These are phyloP conservation scores for Clavariopsis aquatica DNA, from an alignment of 495 filamentous ascomycete genomes.

Conservation along the genomic window DNA sequence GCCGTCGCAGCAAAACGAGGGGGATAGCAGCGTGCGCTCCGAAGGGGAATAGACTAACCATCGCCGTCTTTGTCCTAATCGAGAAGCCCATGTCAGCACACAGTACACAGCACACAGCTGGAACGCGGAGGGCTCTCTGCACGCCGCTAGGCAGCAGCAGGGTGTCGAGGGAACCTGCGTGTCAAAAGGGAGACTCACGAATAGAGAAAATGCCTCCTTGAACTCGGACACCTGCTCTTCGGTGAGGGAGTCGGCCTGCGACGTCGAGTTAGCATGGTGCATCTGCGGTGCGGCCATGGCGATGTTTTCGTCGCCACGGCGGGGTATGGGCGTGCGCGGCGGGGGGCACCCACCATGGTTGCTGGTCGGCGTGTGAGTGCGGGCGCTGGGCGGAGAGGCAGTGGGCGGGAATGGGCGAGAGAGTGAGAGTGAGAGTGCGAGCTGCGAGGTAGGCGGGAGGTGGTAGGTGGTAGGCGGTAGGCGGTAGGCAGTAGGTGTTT, in stretches of 20 bases:
- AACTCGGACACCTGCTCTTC: conserved; percentile 99
- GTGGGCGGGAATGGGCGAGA: not conserved
- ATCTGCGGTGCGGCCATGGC: conserved; percentile 14
- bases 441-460: too few relatives aligned
- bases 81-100: conserved; percentile 26
- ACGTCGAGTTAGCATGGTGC: conserved; percentile 17
- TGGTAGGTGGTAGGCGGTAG: too few relatives aligned
- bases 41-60: conserved; percentile 67
- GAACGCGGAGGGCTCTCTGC: not conserved
- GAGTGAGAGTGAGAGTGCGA: not conserved
- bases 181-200: conserved; percentile 67
- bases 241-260: conserved; percentile 63
- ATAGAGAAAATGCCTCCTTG: conserved; percentile 99
- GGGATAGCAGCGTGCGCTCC: not conserved
- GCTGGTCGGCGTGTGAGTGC: not conserved
- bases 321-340: conserved; percentile 29
- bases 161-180: not conserved
- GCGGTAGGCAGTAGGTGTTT: conserved; percentile 1
- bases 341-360: conserved; percentile 39
- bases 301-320: conserved; percentile 28
- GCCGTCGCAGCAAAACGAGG: not conserved
- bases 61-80: conserved; percentile 98
- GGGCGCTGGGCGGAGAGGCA: conserved; percentile 1
- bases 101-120: not conserved
- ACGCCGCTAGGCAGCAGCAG: conserved; percentile 34